phyloP scores from a whole-genome alignment of 345 rosid genomes.

The Corymbia maculata region DNA sequence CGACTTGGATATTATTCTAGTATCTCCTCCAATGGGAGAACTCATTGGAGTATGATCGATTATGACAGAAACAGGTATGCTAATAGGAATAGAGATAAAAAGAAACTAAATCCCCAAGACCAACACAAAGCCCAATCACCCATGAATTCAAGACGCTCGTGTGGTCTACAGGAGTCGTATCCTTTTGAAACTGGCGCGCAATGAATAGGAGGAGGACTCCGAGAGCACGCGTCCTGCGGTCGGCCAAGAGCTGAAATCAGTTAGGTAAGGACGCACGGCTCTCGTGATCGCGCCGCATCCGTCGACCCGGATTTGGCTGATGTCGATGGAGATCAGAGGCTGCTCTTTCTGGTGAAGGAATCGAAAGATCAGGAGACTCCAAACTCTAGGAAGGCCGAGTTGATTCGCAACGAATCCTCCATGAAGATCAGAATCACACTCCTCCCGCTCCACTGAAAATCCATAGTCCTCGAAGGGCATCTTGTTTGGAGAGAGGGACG shows the following conservation, averaged over 20 bases:
- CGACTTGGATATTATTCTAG: rapidly evolving
- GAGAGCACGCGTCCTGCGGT: not conserved
- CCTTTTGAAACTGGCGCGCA: not conserved
- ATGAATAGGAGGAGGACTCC: not conserved
- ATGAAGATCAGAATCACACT: not conserved
- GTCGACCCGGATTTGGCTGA: not conserved
- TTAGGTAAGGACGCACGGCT: not conserved
- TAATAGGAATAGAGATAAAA: not conserved
- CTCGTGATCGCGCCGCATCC: not conserved
- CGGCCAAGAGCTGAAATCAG: not conserved
- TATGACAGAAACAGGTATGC: rapidly evolving
- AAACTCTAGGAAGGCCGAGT: not conserved
- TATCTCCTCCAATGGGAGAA: not conserved
- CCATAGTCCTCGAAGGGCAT: not conserved
- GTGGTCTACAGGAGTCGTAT: not conserved
- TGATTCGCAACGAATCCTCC: not conserved
- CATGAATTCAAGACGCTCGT: not conserved
- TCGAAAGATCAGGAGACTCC: not conserved
- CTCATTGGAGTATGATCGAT: not conserved
- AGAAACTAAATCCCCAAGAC: not conserved
- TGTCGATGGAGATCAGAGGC: not conserved
- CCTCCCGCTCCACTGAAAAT: not conserved
- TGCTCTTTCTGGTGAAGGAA: not conserved
- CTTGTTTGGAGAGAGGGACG: not conserved
- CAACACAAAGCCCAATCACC: not conserved